A percentile compares a stretch with the other conserved stretches of the same genome.
Evolutionary conservation across 129 eudicot genomes (phyloP).

Genomic region (Chrysanthemum lavandulifolium): DNA sequence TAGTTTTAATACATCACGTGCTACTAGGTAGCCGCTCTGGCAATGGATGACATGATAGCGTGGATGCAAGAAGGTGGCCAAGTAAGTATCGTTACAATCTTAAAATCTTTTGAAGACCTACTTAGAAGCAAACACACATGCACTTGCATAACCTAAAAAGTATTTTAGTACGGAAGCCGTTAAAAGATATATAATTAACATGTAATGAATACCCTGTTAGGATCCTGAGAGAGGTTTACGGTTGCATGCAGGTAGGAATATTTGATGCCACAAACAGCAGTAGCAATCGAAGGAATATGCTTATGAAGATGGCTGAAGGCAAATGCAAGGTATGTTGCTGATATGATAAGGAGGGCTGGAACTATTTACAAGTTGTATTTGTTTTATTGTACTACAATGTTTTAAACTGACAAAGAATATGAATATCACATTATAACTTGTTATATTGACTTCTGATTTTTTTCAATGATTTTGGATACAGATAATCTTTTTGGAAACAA

Average conservation of each 20-base stretch:
- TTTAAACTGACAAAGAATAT: background rate
- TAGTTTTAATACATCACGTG: conserved; percentile 82
- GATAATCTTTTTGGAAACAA: conserved; percentile 92
- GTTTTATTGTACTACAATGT: background rate
- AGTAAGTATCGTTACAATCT: conserved; percentile 43
- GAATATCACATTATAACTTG: conserved; percentile 1
- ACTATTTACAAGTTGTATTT: background rate
- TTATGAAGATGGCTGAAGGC: conserved; percentile 99
- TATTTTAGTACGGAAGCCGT: background rate
- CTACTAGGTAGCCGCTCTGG: conserved; percentile 99
- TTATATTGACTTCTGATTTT: conserved; percentile 10
- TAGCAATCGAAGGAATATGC: conserved; percentile 86
- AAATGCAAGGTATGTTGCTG: conserved; percentile 78
- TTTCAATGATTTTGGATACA: conserved; percentile 30
- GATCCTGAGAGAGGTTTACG: background rate
- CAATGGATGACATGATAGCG: conserved; percentile 98
- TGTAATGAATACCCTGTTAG: background rate
- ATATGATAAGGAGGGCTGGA: no score
- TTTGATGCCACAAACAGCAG: conserved; percentile 98
- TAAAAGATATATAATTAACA: background rate
- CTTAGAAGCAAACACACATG: no score
- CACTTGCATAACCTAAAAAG: background rate
- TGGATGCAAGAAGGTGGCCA: conserved; percentile 99
- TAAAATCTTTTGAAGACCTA: background rate
- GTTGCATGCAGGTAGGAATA: conserved; percentile 76